Evolutionary conservation across 495 filamentous ascomycete species (phyloP).

Genomic region (Pyrenula aspistea): DNA sequence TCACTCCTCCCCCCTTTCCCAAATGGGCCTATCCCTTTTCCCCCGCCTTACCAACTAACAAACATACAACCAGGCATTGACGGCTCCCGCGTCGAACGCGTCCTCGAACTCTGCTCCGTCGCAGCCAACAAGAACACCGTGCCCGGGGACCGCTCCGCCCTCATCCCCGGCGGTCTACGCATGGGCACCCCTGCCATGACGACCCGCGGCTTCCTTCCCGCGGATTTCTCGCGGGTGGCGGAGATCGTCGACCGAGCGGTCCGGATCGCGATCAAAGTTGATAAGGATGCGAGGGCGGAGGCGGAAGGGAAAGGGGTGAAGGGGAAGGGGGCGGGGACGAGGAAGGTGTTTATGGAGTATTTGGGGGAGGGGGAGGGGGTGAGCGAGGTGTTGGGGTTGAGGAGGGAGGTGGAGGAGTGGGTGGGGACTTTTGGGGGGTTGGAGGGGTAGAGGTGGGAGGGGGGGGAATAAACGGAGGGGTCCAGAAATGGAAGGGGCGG

Average conservation of each 20-base stretch:
- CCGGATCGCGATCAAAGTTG: constrained; percentile 67
- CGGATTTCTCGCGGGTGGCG: constrained; percentile 81
- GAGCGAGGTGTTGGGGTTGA: constrained; percentile 73
- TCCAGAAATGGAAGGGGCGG: no score
- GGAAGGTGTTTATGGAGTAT: constrained; percentile 78
- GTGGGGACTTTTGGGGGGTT: constrained; percentile 65
- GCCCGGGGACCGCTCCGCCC: constrained; percentile 83
- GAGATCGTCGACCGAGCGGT: constrained; percentile 91
- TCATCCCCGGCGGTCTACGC: constrained; percentile 82
- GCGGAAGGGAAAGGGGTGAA: constrained; percentile 53
- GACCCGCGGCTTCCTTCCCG: constrained; percentile 75
- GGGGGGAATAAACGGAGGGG: no score
- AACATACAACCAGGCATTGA: constrained; percentile 77
- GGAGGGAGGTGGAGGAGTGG: constrained; percentile 91
- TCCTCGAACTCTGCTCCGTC: constrained; percentile 87
- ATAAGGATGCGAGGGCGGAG: constrained; percentile 67
- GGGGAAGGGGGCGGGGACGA: constrained; percentile 62
- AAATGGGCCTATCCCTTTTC: background rate
- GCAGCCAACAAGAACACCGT: constrained; percentile 99
- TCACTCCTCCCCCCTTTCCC: no score
- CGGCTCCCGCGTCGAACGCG: constrained; percentile 85
- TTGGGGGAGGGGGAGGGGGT: constrained; percentile 73
- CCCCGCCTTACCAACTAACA: constrained; percentile 41
- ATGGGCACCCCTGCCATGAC: constrained; percentile 97
- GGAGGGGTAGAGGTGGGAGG: background rate